Percentiles rank a stretch among this genome's conserved stretches.
phyloP scores from a whole-genome alignment of 73 alveolate genomes.

The Urostyla sp. region DNA sequence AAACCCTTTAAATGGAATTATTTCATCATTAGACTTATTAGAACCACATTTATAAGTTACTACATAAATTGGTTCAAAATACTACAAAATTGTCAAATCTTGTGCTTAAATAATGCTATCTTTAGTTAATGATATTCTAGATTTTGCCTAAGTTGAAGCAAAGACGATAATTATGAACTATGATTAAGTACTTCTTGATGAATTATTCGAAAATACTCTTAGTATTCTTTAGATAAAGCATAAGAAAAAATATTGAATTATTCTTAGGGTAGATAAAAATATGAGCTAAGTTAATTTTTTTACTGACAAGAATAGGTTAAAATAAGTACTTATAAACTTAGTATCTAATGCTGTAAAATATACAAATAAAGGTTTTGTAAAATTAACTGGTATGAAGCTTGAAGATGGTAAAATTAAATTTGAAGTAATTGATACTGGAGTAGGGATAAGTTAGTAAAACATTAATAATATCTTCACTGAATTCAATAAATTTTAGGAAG shows the following conservation, averaged over 20 bases:
- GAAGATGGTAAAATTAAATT: background rate
- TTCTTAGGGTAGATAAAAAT: background rate
- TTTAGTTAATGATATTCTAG: constrained; percentile 53
- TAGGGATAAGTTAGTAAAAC: background rate
- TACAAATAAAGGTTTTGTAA: constrained; percentile 12
- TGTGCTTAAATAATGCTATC: no score
- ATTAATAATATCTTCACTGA: background rate
- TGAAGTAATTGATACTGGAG: constrained; percentile 17
- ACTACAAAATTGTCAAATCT: constrained; percentile 8
- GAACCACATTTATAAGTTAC: background rate
- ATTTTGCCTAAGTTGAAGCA: constrained; percentile 37
- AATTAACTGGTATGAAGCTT: background rate
- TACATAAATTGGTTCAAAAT: background rate
- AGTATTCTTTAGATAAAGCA: constrained; percentile 9
- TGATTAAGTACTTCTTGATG: background rate
- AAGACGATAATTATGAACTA: background rate
- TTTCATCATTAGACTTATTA: constrained; percentile 2
- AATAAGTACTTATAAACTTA: constrained; percentile 28
- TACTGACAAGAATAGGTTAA: constrained; percentile 29
- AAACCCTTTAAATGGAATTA: constrained; percentile 47
- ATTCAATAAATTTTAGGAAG: background rate
- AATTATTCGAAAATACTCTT: background rate
- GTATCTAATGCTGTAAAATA: constrained; percentile 41
- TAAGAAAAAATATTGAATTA: background rate
- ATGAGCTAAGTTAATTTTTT: background rate